A percentile compares a stretch with the other conserved stretches of the same genome.
These are phyloP conservation scores for Ophiostoma quercus DNA, from an alignment of 2,329 filamentous ascomycete species.

Conservation along the genomic window DNA sequence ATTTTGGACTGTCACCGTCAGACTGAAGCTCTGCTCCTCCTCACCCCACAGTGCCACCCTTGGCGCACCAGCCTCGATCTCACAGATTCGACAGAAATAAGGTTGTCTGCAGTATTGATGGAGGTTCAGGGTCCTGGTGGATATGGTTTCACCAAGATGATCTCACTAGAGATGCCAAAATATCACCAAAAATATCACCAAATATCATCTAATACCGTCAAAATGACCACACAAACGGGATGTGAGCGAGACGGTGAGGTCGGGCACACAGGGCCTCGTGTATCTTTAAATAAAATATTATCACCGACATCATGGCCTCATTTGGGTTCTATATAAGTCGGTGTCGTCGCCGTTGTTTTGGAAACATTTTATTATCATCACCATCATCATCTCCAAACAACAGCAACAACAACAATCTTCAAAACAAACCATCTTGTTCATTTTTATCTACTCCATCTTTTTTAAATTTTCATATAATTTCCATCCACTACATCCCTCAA, in stretches of 20 bases:
- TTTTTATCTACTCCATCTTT: not conserved
- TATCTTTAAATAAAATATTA: not conserved
- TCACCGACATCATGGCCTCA: not conserved
- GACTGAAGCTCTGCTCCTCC: not conserved
- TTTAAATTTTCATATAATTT: conserved; percentile 4
- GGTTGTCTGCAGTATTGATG: not conserved
- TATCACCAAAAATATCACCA: not conserved
- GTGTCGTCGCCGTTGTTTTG: not conserved
- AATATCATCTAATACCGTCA: not conserved
- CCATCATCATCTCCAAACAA: not conserved
- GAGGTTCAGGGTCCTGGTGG: not conserved
- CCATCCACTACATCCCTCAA: not conserved
- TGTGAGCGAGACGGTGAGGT: not conserved
- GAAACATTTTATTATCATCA: not conserved
- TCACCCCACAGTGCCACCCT: not conserved
- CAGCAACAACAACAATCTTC: not conserved
- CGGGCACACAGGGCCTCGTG: not conserved
- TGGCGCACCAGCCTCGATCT: conserved; percentile 5
- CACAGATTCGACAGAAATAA: not conserved
- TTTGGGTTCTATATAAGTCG: not conserved
- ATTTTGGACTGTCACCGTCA: not conserved
- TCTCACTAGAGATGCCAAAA: not conserved
- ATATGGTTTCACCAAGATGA: not conserved
- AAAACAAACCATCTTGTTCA: not conserved
- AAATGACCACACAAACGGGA: not conserved